Conservation (phyloP, 441 rosid genomes). For the Populus trichocarpa region DNA sequence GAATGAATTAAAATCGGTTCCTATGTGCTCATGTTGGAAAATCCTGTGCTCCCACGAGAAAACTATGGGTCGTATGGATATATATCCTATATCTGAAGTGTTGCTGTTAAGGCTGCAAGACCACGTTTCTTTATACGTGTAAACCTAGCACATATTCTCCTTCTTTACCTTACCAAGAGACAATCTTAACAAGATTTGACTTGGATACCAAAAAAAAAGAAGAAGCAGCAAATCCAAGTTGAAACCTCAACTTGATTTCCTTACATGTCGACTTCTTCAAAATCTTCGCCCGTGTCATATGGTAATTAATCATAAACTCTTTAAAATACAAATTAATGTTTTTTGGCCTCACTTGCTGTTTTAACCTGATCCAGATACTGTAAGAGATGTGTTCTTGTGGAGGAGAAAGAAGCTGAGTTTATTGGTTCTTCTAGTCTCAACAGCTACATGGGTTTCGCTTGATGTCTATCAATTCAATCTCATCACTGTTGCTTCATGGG, state of each 20-base stretch:
- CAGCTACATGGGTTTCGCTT: conserved; percentile 48
- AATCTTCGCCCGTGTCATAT: conserved; percentile 19
- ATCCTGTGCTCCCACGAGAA: too few species aligned
- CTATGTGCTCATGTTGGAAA: too few species aligned
- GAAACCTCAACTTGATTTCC: neutral
- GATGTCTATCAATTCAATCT: conserved; percentile 44
- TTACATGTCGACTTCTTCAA: conserved; percentile 21
- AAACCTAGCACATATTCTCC: conserved; percentile 11
- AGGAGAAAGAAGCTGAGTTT: conserved; percentile 50
- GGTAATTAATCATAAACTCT: conserved; percentile 19
- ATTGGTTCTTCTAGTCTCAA: conserved; percentile 30
- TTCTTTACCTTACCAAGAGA: neutral
- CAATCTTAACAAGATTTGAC: neutral
- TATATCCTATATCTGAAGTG: too few species aligned
- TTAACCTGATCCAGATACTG: conserved; percentile 18
- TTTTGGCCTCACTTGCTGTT: neutral
- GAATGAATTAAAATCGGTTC: too few species aligned
- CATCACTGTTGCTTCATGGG: conserved; percentile 51
- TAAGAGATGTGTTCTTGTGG: conserved; percentile 53
- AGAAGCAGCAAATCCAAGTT: neutral
- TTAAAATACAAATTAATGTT: neutral
- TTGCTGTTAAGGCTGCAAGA: conserved; percentile 20
- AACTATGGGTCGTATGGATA: too few species aligned
- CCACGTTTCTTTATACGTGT: conserved; percentile 33
- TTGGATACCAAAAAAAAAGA: neutral